These are phyloP conservation scores for Fusarium nygamai DNA, from an alignment of 2,329 filamentous ascomycete genomes.

Conservation along the genomic window DNA sequence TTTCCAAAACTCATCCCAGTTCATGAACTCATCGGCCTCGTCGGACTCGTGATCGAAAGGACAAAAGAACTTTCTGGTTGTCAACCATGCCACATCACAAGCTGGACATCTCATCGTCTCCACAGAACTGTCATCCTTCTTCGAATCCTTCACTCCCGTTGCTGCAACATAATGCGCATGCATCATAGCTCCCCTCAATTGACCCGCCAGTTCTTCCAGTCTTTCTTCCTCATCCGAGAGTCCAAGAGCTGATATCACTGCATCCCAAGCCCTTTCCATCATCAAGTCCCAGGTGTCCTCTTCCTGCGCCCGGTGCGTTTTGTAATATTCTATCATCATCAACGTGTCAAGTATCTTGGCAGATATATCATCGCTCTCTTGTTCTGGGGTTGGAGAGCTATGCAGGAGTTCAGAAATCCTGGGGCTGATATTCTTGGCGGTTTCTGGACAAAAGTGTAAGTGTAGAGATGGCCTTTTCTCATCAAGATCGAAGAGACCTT, in stretches of 20 bases:
- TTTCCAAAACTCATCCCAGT: neutral
- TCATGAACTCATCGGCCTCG: fast-evolving
- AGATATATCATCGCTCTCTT: fast-evolving
- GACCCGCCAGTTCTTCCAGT: fast-evolving
- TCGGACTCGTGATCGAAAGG: fast-evolving
- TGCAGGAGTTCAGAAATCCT: fast-evolving
- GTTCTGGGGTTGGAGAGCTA: fast-evolving
- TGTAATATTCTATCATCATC: neutral
- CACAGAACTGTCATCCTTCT: fast-evolving
- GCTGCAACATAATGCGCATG: neutral
- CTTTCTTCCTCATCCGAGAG: fast-evolving
- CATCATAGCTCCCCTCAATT: neutral
- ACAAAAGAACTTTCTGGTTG: fast-evolving
- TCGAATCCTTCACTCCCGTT: neutral
- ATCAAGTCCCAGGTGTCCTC: neutral
- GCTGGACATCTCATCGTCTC: fast-evolving
- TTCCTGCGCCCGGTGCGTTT: neutral
- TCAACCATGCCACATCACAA: neutral
- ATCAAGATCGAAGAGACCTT: neutral
- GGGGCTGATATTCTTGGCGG: fast-evolving
- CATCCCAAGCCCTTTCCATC: neutral
- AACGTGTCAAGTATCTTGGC: fast-evolving
- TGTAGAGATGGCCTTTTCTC: fast-evolving
- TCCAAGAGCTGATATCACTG: fast-evolving
- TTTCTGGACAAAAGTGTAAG: neutral